Evolutionary conservation across 352 stramenopile genomes (phyloP).

Genomic region (Pseudoperonospora humuli): DNA sequence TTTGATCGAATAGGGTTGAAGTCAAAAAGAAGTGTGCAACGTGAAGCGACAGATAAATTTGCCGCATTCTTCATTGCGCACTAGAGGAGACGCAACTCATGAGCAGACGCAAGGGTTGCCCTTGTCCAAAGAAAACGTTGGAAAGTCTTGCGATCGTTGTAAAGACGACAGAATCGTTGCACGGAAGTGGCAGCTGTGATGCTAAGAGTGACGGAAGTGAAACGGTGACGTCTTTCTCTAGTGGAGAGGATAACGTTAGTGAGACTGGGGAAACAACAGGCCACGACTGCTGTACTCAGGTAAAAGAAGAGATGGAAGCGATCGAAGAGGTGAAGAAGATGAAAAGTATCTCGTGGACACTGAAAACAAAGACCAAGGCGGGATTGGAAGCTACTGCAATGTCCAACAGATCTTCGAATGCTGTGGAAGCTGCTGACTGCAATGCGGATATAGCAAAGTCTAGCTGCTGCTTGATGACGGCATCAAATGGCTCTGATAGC

Average conservation of each 20-base stretch:
- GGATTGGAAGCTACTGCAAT: too few species aligned
- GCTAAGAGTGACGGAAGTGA: constrained; percentile 20
- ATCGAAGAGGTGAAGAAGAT: not conserved
- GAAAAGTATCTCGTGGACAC: constrained; percentile 5
- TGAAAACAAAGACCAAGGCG: constrained; percentile 3
- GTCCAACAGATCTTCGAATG: too few species aligned
- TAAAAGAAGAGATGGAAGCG: not conserved
- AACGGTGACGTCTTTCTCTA: constrained; percentile 17
- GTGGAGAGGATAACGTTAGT: constrained; percentile 9
- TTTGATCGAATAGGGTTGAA: too few species aligned
- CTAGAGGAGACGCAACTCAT: not conserved
- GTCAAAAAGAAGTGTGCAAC: too few species aligned
- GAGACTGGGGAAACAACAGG: not conserved
- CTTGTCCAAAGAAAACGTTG: not conserved
- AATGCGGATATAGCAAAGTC: too few species aligned
- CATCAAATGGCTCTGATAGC: too few species aligned
- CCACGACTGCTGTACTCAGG: constrained; percentile 1
- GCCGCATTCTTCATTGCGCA: constrained; percentile 3
- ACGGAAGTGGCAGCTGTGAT: constrained; percentile 1
- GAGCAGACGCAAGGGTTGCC: constrained; percentile 13
- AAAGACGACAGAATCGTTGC: not conserved
- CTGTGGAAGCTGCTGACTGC: too few species aligned
- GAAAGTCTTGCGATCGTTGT: not conserved
- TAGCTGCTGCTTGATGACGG: too few species aligned
- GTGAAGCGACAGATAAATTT: too few species aligned